Base-by-base conservation (phyloP, 2,329 filamentous ascomycete species). In the Daldinia eschscholtzii region DNA sequence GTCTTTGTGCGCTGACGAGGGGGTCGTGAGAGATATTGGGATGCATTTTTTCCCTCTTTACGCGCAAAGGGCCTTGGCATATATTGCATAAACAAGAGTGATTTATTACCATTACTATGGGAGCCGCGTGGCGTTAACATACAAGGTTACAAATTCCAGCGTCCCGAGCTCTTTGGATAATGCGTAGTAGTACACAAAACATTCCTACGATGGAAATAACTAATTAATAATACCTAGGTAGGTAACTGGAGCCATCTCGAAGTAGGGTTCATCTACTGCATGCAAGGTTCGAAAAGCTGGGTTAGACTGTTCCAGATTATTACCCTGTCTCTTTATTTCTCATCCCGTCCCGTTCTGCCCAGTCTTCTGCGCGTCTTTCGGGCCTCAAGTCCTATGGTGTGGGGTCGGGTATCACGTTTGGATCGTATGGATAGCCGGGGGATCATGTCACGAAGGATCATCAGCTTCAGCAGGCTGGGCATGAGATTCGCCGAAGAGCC, bases 351-450 rank as follows among this genome's bases (percentile, higher is more conserved):
- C 55, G 56, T 55, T 55, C 44, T 64, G 48, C 60, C 66, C 57
- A 62, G 66, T 30, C 48, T 44, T 55, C 52, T 57, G 39, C 66
- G 66, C 66, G 52, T 71, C 66, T 58, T 68, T 71, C 69, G 69
- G 64, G 66, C 69, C 66, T 67, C 66, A 64, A 67, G 64, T 69
- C 67, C 67, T 67, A 65, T 26, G 53, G 52, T 70, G 70, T 71
- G 69, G 70, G 64, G 70, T 67, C 59, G 60, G 58, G 56, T 59
- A 68, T 68, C 50, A 52, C 61, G 60, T 70, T 57, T 41, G 15
- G 10, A 55, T 39, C 18, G 33, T 55, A 37, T 37, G 52, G 30
- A 55, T 55, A 37, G 13, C 30, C 30, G 33, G 44, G 55, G 57
- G 26, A 64, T 42, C 53, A 39, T 69, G 53, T 59, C 30, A 57